Conservation (phyloP, 2,329 filamentous ascomycete species). For the Lachnellula subtilissima region DNA sequence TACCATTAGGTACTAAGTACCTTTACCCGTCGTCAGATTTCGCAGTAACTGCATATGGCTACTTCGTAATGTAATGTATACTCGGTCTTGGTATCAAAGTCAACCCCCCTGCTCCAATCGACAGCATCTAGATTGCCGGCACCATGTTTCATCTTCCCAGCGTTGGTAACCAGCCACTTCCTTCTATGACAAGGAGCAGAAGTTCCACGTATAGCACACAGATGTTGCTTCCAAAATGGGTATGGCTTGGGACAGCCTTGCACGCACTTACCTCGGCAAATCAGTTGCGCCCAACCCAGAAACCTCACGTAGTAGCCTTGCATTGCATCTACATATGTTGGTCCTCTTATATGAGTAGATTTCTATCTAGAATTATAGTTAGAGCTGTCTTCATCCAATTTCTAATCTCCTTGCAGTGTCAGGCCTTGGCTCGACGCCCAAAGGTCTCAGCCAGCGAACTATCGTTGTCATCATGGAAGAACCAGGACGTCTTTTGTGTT, state of each 20-base stretch:
- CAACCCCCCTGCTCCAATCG: neutral
- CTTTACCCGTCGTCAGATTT: neutral
- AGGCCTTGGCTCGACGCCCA: no score
- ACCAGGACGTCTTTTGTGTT: no score
- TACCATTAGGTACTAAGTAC: no score
- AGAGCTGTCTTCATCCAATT: no score
- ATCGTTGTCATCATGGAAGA: no score
- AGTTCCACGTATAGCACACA: neutral
- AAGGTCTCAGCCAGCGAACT: no score
- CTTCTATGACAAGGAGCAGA: neutral
- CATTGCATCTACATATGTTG: neutral
- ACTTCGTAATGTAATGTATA: neutral
- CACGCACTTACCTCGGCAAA: neutral
- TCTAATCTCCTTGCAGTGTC: no score
- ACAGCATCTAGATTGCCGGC: neutral
- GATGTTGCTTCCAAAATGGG: neutral
- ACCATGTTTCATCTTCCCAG: neutral
- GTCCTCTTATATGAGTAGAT: neutral
- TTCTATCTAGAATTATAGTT: neutral
- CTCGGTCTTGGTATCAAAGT: neutral
- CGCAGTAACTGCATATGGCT: neutral
- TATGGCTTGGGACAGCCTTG: neutral
- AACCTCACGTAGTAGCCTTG: neutral
- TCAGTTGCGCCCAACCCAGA: neutral
- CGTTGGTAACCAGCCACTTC: neutral